A percentile compares a stretch with the other conserved stretches of the same genome.
These are phyloP conservation scores for Yamadazyma pseudoaaseri DNA, from an alignment of 1,139 yeast genomes.

Conservation along the genomic window DNA sequence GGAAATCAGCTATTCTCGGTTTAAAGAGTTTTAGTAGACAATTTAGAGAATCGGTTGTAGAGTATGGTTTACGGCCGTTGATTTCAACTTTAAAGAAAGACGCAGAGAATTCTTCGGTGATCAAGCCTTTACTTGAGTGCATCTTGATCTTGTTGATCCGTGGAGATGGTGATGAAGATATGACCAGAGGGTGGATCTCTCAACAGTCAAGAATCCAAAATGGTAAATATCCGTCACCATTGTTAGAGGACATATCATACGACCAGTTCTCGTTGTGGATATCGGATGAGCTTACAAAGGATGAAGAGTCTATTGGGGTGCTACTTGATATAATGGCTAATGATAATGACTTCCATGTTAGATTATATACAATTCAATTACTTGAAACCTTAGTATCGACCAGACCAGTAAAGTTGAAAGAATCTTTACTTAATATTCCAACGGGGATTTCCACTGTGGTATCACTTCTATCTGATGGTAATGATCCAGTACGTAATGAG, in stretches of 20 bases:
- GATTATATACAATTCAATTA: slow-evolving; percentile 78
- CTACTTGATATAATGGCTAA: slow-evolving; percentile 56
- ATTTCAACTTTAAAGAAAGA: slow-evolving; percentile 68
- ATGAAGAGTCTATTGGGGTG: slow-evolving; percentile 53
- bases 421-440: slow-evolving; percentile 69
- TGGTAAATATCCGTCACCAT: slow-evolving; percentile 82
- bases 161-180: slow-evolving; percentile 55
- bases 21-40: slow-evolving; percentile 87
- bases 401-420: slow-evolving; percentile 74
- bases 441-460: slow-evolving; percentile 80
- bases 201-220: slow-evolving; percentile 76
- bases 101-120: slow-evolving; percentile 64
- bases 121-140: slow-evolving; percentile 84
- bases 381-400: slow-evolving; percentile 81
- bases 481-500: slow-evolving; percentile 91
- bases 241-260: slow-evolving; percentile 55
- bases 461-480: slow-evolving; percentile 60
- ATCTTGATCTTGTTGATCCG: slow-evolving; percentile 76
- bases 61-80: slow-evolving; percentile 79
- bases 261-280: slow-evolving; percentile 95
- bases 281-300: slow-evolving; percentile 88
- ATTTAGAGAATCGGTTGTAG: slow-evolving; percentile 87
- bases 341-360: slow-evolving; percentile 65
- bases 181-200: slow-evolving; percentile 68
- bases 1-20: slow-evolving; percentile 89